Percentiles rank a stretch among this genome's conserved stretches.
phyloP scores from a whole-genome alignment of 2,329 filamentous ascomycete species.

The Colletotrichum sp. region DNA sequence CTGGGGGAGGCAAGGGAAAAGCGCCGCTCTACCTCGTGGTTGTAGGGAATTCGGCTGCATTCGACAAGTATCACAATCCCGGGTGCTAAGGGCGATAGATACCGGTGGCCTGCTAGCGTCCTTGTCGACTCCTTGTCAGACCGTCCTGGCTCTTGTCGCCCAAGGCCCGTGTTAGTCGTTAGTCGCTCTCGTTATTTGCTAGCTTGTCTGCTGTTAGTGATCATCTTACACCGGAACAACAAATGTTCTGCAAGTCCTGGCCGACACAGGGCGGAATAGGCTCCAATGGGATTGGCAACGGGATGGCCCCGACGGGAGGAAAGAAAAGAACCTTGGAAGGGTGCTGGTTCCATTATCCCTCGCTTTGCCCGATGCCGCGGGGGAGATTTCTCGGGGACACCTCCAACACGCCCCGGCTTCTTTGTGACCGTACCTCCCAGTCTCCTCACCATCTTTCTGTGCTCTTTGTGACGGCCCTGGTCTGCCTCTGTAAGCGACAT shows the following conservation, averaged over 20 bases:
- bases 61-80: background rate
- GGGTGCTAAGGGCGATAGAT: background rate
- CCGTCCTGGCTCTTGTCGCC: background rate
- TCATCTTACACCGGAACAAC: background rate
- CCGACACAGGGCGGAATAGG: background rate
- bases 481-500: background rate
- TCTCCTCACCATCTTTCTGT: background rate
- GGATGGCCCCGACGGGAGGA: background rate
- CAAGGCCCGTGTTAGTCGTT: background rate
- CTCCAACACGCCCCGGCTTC: background rate
- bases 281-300: background rate
- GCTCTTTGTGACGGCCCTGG: background rate
- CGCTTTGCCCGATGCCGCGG: background rate
- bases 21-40: background rate
- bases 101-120: background rate
- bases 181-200: background rate
- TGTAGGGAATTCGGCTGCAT: background rate
- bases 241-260: background rate
- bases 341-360: background rate
- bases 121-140: background rate
- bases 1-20: background rate
- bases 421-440: background rate
- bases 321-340: background rate
- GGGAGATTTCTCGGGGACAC: conserved; percentile 13
- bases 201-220: background rate